phyloP scores from a whole-genome alignment of 768 basidiomycete genomes.

The Lactarius pseudohatsudake region DNA sequence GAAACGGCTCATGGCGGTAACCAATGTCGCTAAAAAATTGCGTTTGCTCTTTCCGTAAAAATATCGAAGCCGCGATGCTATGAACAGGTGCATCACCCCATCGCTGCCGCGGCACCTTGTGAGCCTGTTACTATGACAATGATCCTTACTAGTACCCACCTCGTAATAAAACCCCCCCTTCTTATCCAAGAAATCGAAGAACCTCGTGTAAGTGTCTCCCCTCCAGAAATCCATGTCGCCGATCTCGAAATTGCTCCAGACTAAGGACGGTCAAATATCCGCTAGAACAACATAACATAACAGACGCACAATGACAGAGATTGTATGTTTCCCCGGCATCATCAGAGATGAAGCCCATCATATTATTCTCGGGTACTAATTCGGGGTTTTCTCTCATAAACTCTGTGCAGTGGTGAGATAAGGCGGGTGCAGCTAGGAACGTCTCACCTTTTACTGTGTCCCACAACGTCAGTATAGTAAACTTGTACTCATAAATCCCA shows the following conservation, averaged over 20 bases:
- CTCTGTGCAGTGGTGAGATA: conserved; percentile 41
- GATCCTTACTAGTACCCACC: conserved; percentile 40
- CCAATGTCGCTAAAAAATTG: conserved; percentile 86
- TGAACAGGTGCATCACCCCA: conserved; percentile 91
- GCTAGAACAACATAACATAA: background rate
- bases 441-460: conserved; percentile 60
- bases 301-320: conserved; percentile 62
- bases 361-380: conserved; percentile 60
- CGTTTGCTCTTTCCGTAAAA: conserved; percentile 70
- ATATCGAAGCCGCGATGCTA: conserved; percentile 78
- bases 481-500: conserved; percentile 71
- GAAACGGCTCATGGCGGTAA: conserved; percentile 78
- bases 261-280: conserved; percentile 38
- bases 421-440: background rate
- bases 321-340: conserved; percentile 72
- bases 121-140: background rate
- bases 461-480: conserved; percentile 83
- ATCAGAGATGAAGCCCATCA: conserved; percentile 71
- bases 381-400: conserved; percentile 66
- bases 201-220: conserved; percentile 74
- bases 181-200: conserved; percentile 79
- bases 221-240: conserved; percentile 82
- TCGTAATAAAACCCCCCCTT: conserved; percentile 90
- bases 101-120: conserved; percentile 42
- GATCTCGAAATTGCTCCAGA: conserved; percentile 95